A percentile compares a stretch with the other conserved stretches of the same genome.
Evolutionary conservation across 371 early-diverging fungal species (phyloP).

Genomic region (Ordospora pajunii): DNA sequence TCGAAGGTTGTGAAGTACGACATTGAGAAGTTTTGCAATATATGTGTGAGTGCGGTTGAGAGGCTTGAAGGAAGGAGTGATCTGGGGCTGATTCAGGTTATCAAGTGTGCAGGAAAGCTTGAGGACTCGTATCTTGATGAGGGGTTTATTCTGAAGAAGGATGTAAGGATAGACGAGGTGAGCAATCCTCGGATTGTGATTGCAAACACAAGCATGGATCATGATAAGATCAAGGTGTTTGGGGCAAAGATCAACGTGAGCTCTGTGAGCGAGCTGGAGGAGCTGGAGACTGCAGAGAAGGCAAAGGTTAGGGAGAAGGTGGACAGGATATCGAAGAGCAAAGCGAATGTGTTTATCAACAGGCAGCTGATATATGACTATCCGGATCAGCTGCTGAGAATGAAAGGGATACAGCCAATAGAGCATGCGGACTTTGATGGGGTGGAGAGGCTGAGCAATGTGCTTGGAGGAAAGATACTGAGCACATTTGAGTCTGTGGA

Average conservation of each 20-base stretch:
- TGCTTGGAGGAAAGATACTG: conserved; percentile 79
- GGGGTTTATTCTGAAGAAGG: conserved; percentile 94
- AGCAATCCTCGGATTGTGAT: conserved; percentile 84
- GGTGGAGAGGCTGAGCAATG: conserved; percentile 73
- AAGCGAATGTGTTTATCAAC: conserved; percentile 82
- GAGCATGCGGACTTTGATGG: conserved; percentile 99
- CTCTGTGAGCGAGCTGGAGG: conserved; percentile 86
- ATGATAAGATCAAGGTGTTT: conserved; percentile 98
- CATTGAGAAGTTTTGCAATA: conserved; percentile 83
- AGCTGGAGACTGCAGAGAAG: conserved; percentile 92
- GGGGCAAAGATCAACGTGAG: conserved; percentile 91
- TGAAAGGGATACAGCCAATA: conserved; percentile 83
- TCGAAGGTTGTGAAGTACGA: conserved; percentile 91
- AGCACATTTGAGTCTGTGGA: conserved; percentile 78
- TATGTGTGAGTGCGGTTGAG: conserved; percentile 89
- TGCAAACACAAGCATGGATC: conserved; percentile 85
- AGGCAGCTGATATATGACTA: conserved; percentile 99
- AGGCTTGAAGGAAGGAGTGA: conserved; percentile 63
- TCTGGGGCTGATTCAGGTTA: conserved; percentile 92
- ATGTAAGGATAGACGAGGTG: conserved; percentile 84
- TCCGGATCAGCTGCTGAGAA: conserved; percentile 93
- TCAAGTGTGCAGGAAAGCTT: conserved; percentile 89
- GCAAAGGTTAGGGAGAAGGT: conserved; percentile 96
- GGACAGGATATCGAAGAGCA: conserved; percentile 71
- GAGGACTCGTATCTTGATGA: conserved; percentile 88